Percentiles rank a stretch among this genome's conserved stretches.
These are phyloP conservation scores for Colletotrichum somersetense DNA, from an alignment of 2,329 filamentous ascomycete species.

Conservation along the genomic window DNA sequence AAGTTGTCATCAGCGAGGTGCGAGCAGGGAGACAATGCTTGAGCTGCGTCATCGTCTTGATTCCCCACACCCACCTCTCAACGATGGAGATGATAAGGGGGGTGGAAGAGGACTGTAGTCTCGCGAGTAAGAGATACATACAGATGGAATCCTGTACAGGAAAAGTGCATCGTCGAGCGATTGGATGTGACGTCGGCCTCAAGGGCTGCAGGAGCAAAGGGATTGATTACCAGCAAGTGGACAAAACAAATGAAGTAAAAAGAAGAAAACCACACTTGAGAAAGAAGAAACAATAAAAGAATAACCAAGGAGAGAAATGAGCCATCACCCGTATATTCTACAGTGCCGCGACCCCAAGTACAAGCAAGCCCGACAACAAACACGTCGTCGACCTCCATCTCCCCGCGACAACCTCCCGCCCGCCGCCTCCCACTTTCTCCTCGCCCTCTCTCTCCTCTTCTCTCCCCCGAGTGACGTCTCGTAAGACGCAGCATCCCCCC, in stretches of 20 bases:
- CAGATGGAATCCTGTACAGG: neutral
- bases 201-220: neutral
- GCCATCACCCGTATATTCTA: too few species aligned
- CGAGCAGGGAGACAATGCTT: slow-evolving; percentile 1
- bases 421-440: too few species aligned
- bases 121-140: neutral
- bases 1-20: slow-evolving; percentile 5
- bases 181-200: too few species aligned
- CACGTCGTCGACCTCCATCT: too few species aligned
- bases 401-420: neutral
- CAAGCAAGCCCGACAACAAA: neutral
- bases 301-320: neutral
- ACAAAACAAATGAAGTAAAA: neutral
- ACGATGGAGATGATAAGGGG: neutral
- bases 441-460: neutral
- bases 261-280: too few species aligned
- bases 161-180: neutral
- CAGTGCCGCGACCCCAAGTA: neutral
- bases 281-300: neutral
- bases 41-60: neutral
- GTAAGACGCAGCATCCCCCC: too few species aligned
- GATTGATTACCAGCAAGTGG: neutral
- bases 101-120: neutral
- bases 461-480: slow-evolving; percentile 1
- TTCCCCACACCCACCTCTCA: neutral